Evolutionary conservation across 805 yeast genomes (phyloP), one percentile per base, ranked within the genome.

Genomic region (Wickerhamiella azyma): DNA sequence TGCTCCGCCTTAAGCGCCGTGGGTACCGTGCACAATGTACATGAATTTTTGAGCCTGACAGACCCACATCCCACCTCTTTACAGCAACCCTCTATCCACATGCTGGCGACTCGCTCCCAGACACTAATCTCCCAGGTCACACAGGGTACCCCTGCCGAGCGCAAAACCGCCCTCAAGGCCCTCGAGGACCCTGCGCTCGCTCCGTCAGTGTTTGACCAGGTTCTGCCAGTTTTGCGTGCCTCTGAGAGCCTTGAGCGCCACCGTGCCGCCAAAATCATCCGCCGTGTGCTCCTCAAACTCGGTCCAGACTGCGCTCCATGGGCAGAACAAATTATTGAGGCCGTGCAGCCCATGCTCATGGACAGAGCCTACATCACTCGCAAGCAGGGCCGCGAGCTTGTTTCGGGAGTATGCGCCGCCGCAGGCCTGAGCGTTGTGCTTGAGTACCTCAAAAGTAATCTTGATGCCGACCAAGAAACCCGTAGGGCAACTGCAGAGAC

Each of bases 241-340:
- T 76, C 76, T 24, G 89, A 79, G 52, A 92, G 83, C 40, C 82
- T 77, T 52, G 96, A 89, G 60, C 71, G 94, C 14, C 94, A 85
- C 64, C 60, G 85, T 10, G 66, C 89, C 47, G 81, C 85, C 11
- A 88, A 86, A 59, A 74, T 84, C 8, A 64, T 83, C 11, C 85
- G 79, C 32, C 66, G 95, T 30, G 67, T 85, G 0, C 60, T 88
- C 7, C 76, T 74, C 58, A 77, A 71, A 52, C 64, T 88, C 13
- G 85, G 78, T 33, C 81, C 37, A 9, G 57, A 69, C 43, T 71
- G 85, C 2, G 66, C 79, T 38, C 95, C 96, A 0, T 83, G 69
- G 53, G 76, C 94, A 0, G 81, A 76, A 50, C 76, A 78, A 53
- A 75, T 88, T 2, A 58, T 88, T 21, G 72, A 74, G 13, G 94